Percentiles rank a stretch among this genome's conserved stretches.
Conservation (phyloP, 768 basidiomycete genomes). For the Suillus bovinus region DNA sequence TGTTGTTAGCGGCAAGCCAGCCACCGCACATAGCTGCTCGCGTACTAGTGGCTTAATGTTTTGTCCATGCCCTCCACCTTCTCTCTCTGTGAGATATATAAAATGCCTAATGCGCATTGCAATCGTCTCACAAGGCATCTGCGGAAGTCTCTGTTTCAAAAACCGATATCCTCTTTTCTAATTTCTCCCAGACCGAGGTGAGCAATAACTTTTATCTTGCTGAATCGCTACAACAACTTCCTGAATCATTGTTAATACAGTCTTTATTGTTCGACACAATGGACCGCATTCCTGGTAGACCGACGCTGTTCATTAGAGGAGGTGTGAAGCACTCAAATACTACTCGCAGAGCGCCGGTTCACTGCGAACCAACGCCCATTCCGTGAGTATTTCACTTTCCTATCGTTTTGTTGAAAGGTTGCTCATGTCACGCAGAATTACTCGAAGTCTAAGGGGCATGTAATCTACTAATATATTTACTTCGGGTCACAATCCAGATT, state of each 20-base stretch:
- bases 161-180: background rate
- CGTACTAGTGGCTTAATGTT: background rate
- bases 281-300: background rate
- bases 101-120: background rate
- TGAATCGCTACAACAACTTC: background rate
- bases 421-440: background rate
- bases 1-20: background rate
- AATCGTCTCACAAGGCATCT: background rate
- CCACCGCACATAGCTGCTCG: background rate
- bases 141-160: background rate
- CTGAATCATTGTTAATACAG: background rate
- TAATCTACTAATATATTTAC: background rate
- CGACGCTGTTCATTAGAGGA: conserved; percentile 4
- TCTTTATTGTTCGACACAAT: background rate
- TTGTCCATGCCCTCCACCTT: background rate
- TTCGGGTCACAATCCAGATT: no score
- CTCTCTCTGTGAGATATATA: background rate
- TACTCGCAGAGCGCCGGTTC: background rate
- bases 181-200: background rate
- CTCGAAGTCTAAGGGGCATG: background rate
- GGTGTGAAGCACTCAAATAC: background rate
- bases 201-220: background rate
- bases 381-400: background rate
- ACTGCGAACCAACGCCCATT: background rate
- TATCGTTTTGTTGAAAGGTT: background rate